A percentile compares a stretch with the other conserved stretches of the same genome.
These are phyloP conservation scores for Malus hybrid DNA, from an alignment of 331 rosid genomes.

Conservation along the genomic window DNA sequence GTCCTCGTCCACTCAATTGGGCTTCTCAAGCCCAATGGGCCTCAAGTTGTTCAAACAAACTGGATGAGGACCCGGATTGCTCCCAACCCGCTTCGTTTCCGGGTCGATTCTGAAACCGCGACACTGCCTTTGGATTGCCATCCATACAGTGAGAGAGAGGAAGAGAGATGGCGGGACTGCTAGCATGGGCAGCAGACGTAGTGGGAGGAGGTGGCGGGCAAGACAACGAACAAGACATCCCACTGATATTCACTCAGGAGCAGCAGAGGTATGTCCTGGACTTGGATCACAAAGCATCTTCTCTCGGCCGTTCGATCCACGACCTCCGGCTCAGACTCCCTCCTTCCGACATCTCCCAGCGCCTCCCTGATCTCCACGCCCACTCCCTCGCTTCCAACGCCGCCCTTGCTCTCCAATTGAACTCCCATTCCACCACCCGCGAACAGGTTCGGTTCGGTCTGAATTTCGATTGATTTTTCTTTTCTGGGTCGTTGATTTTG, in stretches of 20 bases:
- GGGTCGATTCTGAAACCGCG: not conserved
- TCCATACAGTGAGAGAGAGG: not conserved
- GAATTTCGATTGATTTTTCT: not conserved
- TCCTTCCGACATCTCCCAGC: conserved; percentile 75
- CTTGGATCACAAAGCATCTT: conserved; percentile 47
- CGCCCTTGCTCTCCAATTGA: conserved; percentile 77
- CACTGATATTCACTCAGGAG: conserved; percentile 47
- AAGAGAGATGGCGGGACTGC: conserved; percentile 63
- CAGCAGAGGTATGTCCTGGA: conserved; percentile 56
- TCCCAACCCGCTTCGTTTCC: not conserved
- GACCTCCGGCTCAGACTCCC: conserved; percentile 84
- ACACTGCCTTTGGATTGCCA: not conserved
- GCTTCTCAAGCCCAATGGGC: too few species aligned
- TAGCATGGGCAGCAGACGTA: conserved; percentile 97
- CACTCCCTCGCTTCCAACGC: conserved; percentile 89
- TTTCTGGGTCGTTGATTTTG: not conserved
- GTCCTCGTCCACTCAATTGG: too few species aligned
- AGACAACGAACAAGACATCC: conserved; percentile 33
- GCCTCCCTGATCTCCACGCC: conserved; percentile 94
- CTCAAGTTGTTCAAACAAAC: too few species aligned
- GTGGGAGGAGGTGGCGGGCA: conserved; percentile 50
- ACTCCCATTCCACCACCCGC: conserved; percentile 77
- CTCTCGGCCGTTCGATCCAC: conserved; percentile 64
- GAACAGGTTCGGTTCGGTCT: conserved; percentile 50
- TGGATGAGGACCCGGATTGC: not conserved